Base-by-base conservation (phyloP, 495 filamentous ascomycete species). In the Umbilicaria muhlenbergii region DNA sequence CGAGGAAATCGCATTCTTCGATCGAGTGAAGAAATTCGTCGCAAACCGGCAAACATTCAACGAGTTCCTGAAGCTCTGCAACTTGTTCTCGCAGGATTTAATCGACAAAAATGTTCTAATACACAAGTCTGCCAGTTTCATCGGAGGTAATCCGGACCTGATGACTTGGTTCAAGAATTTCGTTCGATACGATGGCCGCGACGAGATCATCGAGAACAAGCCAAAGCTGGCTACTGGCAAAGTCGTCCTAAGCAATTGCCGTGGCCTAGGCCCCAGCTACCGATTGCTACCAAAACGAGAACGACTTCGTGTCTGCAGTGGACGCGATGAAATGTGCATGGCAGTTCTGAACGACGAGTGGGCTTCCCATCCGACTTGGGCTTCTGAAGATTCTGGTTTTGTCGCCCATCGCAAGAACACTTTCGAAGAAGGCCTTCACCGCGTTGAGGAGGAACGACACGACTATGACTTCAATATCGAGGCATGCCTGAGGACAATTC, bases 391-490 rank as follows among this genome's bases (percentile, higher is more conserved):
- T 55, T 93, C 86, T 28, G 92, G 92, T 2, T 99, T 99, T 51
- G 86, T 99, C 44, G 92, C 91, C 2, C 92, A 99, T 64, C 73
- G 88, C 35, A 99, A 99, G 73, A 99, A 96, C 53, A 70, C 74
- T 16, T 89, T 75, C 46, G 92, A 99, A 59, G 92, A 99, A 56
- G 78, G 78, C 32, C 74, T 96, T 33, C 92, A 96, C 52, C 75
- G 91, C 13, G 94, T 96, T 48, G 92, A 99, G 62, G 92, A 99
- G 56, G 92, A 99, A 55, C 77, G 92, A 12, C 92, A 99, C 56
- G 92, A 99, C 57, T 99, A 99, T 58, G 92, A 99, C 56, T 92
- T 87, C 60, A 91, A 93, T 60, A 92, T 99, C 44, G 92, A 96
- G 62, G 84, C 86, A 11, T 93, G 87, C 53, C 72, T 74, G 17